Base-by-base conservation (phyloP, 2,329 filamentous ascomycete genomes). In the Rhinocladiella similis region DNA sequence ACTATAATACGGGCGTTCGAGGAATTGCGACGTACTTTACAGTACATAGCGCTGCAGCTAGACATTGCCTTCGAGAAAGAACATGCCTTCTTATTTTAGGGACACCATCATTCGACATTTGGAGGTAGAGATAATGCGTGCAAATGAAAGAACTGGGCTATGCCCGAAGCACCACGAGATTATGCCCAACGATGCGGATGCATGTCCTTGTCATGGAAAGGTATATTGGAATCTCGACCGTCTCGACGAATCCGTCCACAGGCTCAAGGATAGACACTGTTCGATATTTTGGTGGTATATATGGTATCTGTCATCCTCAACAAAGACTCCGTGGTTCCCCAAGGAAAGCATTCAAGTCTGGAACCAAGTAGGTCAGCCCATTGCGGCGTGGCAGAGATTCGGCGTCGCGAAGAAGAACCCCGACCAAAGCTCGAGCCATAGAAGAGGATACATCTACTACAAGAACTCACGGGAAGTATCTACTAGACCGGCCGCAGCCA, bases 401-500 rank as follows among this genome's bases (percentile, higher is more conserved):
- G 48, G 48, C 19, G 48, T 50, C 25, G 27, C 48, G 16, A 3
- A 41, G 9, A 50, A 33, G 16, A 50, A 50, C 22, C 14, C 19
- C n/a, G n/a, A 43, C 13, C 36, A 27, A 27, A 19, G 16, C 14
- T 5, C 33, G 14, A 25, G 29, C 25, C 20, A 42, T 43, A 35
- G 18, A n/a, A 43, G 49, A 19, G 49, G 27, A 43, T 52, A 43
- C 38, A 43, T 52, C 39, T 52, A 52, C 36, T 52, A 52, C 33
- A 20, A 52, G 27, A 43, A 45, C 18, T 19, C n/a, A 19, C 49
- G 49, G 35, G 49, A 52, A 36, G 27, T 27, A 16, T 48, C 46
- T 6, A 14, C 46, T 12, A 48, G 46, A 48, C 46, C 46, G 20
- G 46, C 46, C 29, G 22, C 22, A 25, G 22, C 22, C 22, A 25